phyloP scores from a whole-genome alignment of 129 eudicot genomes.

The Chrysanthemum lavandulifolium region DNA sequence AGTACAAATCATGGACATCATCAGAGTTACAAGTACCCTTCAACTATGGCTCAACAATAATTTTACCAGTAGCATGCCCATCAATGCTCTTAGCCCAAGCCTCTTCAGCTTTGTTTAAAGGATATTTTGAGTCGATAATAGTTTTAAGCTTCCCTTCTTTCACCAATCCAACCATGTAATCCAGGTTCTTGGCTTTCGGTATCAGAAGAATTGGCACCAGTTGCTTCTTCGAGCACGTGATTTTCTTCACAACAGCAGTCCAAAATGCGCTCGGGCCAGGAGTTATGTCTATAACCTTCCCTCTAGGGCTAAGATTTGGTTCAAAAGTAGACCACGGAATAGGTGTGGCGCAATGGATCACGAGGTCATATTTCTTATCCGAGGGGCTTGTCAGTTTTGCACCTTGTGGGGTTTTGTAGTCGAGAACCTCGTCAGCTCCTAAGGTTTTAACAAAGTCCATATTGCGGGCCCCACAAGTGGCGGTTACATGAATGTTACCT shows the following conservation, averaged over 20 bases:
- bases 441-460: slow-evolving; percentile 58
- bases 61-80: slow-evolving; percentile 89
- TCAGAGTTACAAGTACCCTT: slow-evolving; percentile 9
- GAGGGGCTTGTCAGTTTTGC: slow-evolving; percentile 79
- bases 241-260: slow-evolving; percentile 61
- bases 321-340: slow-evolving; percentile 75
- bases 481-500: slow-evolving; percentile 74
- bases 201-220: slow-evolving; percentile 54
- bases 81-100: slow-evolving; percentile 81
- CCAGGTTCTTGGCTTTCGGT: slow-evolving; percentile 61
- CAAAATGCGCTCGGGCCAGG: slow-evolving; percentile 50
- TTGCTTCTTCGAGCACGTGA: slow-evolving; percentile 67
- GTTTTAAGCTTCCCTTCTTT: slow-evolving; percentile 77
- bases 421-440: slow-evolving; percentile 92
- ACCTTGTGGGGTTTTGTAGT: slow-evolving; percentile 80
- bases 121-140: slow-evolving; percentile 50
- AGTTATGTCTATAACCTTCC: slow-evolving; percentile 71
- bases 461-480: slow-evolving; percentile 93
- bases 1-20: slow-evolving; percentile 1
- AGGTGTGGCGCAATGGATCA: slow-evolving; percentile 60
- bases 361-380: slow-evolving; percentile 62
- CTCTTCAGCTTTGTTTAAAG: slow-evolving; percentile 64
- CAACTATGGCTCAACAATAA: slow-evolving; percentile 56
- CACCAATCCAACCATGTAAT: slow-evolving; percentile 55
- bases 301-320: slow-evolving; percentile 52